Percentiles rank a stretch among this genome's conserved stretches.
Evolutionary conservation across 164 flowering plant species (phyloP).

Genomic region (Tetrastigma voinierianum): DNA sequence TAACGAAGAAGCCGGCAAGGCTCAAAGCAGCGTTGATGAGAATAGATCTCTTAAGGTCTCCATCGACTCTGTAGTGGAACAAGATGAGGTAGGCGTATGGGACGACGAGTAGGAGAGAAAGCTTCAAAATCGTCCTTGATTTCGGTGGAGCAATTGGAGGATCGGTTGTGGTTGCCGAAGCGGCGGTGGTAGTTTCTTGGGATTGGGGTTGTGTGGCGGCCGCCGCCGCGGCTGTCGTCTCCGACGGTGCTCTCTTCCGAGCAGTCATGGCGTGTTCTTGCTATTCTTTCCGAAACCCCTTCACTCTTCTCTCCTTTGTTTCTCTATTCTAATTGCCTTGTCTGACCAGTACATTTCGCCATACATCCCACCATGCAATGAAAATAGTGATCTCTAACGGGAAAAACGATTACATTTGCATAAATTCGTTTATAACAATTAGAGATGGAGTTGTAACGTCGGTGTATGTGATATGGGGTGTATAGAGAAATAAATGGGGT

Average conservation of each 20-base stretch:
- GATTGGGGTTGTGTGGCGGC: not conserved
- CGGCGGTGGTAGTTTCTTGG: not conserved
- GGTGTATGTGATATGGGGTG: too few species aligned
- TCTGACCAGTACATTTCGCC: too few species aligned
- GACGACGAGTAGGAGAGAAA: slow-evolving; percentile 36
- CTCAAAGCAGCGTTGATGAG: slow-evolving; percentile 63
- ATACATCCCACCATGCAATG: too few species aligned
- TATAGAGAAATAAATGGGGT: too few species aligned
- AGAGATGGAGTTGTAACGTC: too few species aligned
- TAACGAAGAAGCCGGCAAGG: slow-evolving; percentile 57
- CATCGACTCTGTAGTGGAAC: slow-evolving; percentile 59
- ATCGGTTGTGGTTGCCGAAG: slow-evolving; percentile 16
- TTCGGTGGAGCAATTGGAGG: slow-evolving; percentile 55
- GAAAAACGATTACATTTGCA: too few species aligned
- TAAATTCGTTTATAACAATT: too few species aligned
- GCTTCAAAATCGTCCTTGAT: slow-evolving; percentile 27
- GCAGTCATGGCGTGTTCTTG: too few species aligned
- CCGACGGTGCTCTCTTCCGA: not conserved
- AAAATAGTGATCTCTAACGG: too few species aligned
- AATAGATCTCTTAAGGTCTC: slow-evolving; percentile 58
- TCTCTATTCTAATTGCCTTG: not conserved
- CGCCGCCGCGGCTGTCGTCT: not conserved
- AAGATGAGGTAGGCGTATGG: slow-evolving; percentile 62
- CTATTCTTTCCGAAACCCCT: too few species aligned
- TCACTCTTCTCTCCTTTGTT: too few species aligned